Evolutionary conservation across 2,329 filamentous ascomycete genomes (phyloP), one percentile per base, ranked within the genome.

Genomic region (Neofusicoccum kwambonambiense): DNA sequence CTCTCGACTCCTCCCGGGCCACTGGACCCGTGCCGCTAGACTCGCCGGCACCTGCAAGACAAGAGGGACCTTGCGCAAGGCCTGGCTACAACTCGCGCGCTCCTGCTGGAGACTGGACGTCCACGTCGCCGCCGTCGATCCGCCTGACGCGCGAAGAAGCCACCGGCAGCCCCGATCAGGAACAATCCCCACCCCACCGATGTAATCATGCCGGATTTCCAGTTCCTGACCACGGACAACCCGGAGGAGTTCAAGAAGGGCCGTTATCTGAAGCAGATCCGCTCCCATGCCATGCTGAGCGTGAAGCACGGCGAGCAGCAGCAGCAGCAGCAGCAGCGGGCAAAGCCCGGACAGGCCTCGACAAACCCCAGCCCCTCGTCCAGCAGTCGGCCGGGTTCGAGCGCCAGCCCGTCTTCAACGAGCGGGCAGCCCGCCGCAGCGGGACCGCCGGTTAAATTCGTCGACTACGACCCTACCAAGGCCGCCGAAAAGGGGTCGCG

Each of bases 171-270:
- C 56, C 56, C 41, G 42, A 60, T 60, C 56, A 60, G 56, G 56
- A 60, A 60, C 41, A 13, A 17, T 60, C 56, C n/a, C 56, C 41
- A 60, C 42, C 22, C 42, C 27, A 11, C 42, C 56, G 41, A 60
- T 60, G 56, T 60, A 47, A 60, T 51, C 62, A 64, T 64, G 62
- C 52, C 62, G n/a, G 63, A 61, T 17, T 65, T 65, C 45, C 63
- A 65, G 39, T 65, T 65, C 63, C 63, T 65, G 22, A 65, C 63
- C 44, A 65, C 63, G 15, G 42, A 37, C 15, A 65, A 65, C 47
- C 63, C 63, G 34, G 63, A 52, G 54, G 54, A 65, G n/a, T 65
- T 65, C 63, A 65, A 65, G 42, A 65, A 65, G 39, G 63, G 47
- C 45, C n/a, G 56, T 37, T 65, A 60, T 27, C 56, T 65, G 19